Conservation (phyloP, 805 yeast species). For the Lipomyces sp. region DNA sequence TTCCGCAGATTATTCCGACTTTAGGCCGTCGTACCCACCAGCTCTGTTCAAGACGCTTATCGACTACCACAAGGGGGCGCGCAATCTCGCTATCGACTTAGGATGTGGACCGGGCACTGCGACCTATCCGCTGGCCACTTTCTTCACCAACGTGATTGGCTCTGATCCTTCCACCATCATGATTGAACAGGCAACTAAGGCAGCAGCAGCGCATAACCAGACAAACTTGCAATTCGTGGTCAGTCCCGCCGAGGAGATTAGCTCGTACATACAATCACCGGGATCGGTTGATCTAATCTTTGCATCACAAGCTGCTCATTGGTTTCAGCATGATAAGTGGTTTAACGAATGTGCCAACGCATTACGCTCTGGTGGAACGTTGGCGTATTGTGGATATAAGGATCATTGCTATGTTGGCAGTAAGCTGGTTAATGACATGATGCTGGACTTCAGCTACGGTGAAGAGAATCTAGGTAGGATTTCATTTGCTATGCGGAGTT, state of each 20-base stretch:
- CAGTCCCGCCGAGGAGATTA: slow-evolving; percentile 38
- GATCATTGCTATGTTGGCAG: slow-evolving; percentile 65
- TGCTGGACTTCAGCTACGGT: slow-evolving; percentile 57
- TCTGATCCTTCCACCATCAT: slow-evolving; percentile 64
- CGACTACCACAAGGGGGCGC: slow-evolving; percentile 49
- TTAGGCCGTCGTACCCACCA: slow-evolving; percentile 71
- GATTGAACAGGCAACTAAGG: slow-evolving; percentile 54
- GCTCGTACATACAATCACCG: slow-evolving; percentile 33
- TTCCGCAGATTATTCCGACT: slow-evolving; percentile 52
- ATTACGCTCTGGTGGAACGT: slow-evolving; percentile 65
- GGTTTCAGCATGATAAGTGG: slow-evolving; percentile 67
- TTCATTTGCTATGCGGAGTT: neutral
- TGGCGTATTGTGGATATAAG: slow-evolving; percentile 79
- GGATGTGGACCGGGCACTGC: slow-evolving; percentile 87
- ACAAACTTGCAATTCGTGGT: slow-evolving; percentile 27
- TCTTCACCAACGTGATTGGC: slow-evolving; percentile 61
- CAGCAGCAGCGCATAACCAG: slow-evolving; percentile 37
- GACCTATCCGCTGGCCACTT: slow-evolving; percentile 55
- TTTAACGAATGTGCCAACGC: slow-evolving; percentile 56
- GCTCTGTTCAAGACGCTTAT: slow-evolving; percentile 53
- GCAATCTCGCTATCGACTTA: slow-evolving; percentile 60
- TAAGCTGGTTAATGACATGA: slow-evolving; percentile 61
- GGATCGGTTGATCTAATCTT: slow-evolving; percentile 65
- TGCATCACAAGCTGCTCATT: slow-evolving; percentile 87
- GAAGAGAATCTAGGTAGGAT: slow-evolving; percentile 45